Conservation (phyloP, 495 filamentous ascomycete genomes). For the Tuber aestivum region DNA sequence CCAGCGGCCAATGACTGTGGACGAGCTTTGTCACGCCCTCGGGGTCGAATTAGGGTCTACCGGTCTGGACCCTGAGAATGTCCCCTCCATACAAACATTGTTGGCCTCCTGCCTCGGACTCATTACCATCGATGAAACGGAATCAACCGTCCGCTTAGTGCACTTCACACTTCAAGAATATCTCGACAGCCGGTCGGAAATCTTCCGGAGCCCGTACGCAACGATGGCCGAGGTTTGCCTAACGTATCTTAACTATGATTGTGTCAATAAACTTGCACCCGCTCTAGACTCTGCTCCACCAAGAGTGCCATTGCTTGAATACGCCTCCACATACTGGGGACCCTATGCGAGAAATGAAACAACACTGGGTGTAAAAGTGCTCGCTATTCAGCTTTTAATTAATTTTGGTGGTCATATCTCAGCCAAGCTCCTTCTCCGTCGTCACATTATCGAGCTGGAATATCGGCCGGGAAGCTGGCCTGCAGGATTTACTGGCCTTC, state of each 20-base stretch:
- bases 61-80: background rate
- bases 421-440: background rate
- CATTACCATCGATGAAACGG: background rate
- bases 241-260: background rate
- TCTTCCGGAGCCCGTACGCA: background rate
- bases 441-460: accelerated
- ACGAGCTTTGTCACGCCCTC: background rate
- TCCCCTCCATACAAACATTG: background rate
- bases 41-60: background rate
- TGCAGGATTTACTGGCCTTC: background rate
- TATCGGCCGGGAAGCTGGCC: accelerated
- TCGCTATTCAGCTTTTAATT: background rate
- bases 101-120: background rate
- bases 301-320: background rate
- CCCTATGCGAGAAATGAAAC: background rate
- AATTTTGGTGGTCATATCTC: background rate
- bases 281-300: accelerated
- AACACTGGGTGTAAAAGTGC: background rate
- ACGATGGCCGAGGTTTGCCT: background rate
- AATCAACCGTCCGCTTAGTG: background rate
- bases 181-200: background rate
- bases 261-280: background rate
- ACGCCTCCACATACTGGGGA: background rate
- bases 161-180: background rate
- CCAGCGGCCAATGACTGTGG: background rate